Evolutionary conservation across 169 alveolate genomes (phyloP), one percentile per base, ranked within the genome.

Genomic region (Plasmodium gaboni): DNA sequence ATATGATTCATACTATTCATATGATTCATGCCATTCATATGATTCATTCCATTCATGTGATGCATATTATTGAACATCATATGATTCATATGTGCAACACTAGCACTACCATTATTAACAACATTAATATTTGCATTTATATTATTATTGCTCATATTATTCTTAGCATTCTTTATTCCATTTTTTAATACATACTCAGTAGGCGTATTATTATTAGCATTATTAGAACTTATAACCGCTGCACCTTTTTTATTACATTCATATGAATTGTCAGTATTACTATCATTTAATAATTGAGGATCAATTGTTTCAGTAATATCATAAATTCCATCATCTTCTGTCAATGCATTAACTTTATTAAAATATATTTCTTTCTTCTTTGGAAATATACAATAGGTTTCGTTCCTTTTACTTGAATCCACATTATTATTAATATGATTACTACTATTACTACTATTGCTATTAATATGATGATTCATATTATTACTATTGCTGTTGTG

Each of bases 291-390:
- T 13, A 44, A 38, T 15, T 78, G 89, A 5, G 59, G 32, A 55
- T 78, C 89, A 2, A 50, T 28, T n/a, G 70, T 28, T 17, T 64
- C 70, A 6, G 68, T 32, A 12, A 76, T 55, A 24, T 76, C 74
- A 51, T 32, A 67, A 22, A 76, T 48, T 22, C 55, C 78, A 42
- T 78, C 89, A 48, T 64, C 69, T 28, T 78, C 76, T 42, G 78
- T 64, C 28, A 78, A 59, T 2, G 68, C 55, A 44, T 59, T 78
- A 64, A 46, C 51, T 64, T 78, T 78, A 22, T 64, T 78, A 65
- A 57, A 42, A 50, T 78, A 44, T 22, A 28, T 24, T 59, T 78
- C 89, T 57, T 78, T 78, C 28, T 78, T 78, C 68, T 78, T 78
- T 12, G 89, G 67, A 6, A 78, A 13, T 13, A 64, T 73, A 64